phyloP scores from a whole-genome alignment of 345 rosid genomes.

The Lepidium aucheri region DNA sequence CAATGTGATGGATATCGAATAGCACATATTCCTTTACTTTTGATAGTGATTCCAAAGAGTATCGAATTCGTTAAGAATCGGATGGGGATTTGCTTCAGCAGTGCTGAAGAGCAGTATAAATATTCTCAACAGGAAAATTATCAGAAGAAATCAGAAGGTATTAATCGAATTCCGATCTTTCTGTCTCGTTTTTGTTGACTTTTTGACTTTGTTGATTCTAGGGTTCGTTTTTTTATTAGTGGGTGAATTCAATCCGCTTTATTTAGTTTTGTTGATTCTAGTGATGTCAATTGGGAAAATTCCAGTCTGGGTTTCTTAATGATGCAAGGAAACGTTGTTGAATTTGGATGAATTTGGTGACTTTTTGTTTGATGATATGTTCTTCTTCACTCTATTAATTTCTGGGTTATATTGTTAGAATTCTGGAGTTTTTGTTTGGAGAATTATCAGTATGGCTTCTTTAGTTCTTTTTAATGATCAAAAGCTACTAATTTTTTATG shows the following conservation, averaged over 20 bases:
- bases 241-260: not conserved
- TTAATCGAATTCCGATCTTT: not conserved
- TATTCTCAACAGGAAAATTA: slow-evolving; percentile 12
- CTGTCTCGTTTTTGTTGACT: not conserved
- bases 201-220: not conserved
- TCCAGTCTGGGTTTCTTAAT: not conserved
- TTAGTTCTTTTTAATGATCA: too few relatives aligned
- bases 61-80: not conserved
- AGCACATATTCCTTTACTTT: not conserved
- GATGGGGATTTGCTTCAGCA: slow-evolving; percentile 41
- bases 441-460: too few relatives aligned
- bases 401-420: too few relatives aligned
- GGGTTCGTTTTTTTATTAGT: not conserved
- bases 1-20: slow-evolving; percentile 2
- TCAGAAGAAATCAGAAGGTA: slow-evolving; percentile 5
- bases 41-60: not conserved
- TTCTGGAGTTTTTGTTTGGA: too few relatives aligned
- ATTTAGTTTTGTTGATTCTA: not conserved
- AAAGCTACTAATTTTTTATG: too few relatives aligned
- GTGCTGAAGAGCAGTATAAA: slow-evolving; percentile 19
- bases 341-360: too few relatives aligned
- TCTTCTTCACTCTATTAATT: not conserved
- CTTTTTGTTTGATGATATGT: not conserved
- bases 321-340: not conserved
- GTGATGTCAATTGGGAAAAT: not conserved